Evolutionary conservation across 768 basidiomycete species (phyloP), one percentile per base, ranked within the genome.

Genomic region (Pleurotus cornucopiae): DNA sequence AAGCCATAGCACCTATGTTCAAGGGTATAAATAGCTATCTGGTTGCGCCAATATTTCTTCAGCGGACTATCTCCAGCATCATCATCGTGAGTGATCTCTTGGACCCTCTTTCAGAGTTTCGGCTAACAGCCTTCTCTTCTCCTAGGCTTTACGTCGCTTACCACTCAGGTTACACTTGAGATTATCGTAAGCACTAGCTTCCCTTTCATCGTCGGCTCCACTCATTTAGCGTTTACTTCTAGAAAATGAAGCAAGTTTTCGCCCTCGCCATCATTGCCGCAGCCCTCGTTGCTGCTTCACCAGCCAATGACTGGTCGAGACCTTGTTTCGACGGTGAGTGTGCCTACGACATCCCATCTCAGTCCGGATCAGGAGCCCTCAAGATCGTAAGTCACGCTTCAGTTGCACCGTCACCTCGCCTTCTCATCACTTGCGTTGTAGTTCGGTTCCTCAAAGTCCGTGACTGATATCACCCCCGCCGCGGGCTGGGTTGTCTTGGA

Each of bases 51-150:
- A 21, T n/a, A 37, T 20, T 53, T 40, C 51, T 43, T 53, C 51
- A 53, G 51, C 51, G 51, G 51, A 53, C 51, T 13, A 40, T 47
- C 23, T 53, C 51, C 51, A 53, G 51, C 51, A 53, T 53, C 39
- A 52, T 52, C 51, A 34, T 44, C 41, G 51, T 53, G 23, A 30
- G 51, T 53, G 13, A 26, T 41, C 30, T 34, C 30, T 11, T 11
- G 30, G 30, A 4, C 9, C 9, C 30, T 34, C 30, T 9, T 34
- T 34, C 30, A 34, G 30, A 34, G 30, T 34, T 34, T 34, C 30
- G 30, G 11, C 30, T 34, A 11, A 34, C 30, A 11, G 30, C 3
- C 30, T 37, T 30, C 26, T 49, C 26, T n/a, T 49, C 25, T 23
- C 14, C 39, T 53, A 53, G 51, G 38, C 51, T 53, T 39, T 41